These are phyloP conservation scores for Scutellaria barbata DNA, from an alignment of 257 asterid species.

Conservation along the genomic window DNA sequence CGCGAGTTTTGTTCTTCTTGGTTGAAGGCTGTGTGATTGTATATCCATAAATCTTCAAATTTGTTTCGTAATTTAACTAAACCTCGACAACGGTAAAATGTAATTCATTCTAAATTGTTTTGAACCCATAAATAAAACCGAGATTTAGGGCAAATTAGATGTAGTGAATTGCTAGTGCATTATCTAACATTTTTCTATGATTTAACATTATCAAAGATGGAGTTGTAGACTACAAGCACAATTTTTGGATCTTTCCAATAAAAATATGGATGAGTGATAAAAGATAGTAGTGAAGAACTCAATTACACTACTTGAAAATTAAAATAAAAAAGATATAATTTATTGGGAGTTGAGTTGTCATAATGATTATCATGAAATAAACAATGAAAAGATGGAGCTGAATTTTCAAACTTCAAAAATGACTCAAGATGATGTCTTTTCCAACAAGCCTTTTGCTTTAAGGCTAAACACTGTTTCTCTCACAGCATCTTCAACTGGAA, in stretches of 20 bases:
- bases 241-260: constrained; percentile 21
- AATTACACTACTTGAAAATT: constrained; percentile 30
- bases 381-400: constrained; percentile 26
- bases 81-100: too few species aligned
- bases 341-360: constrained; percentile 25
- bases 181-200: background rate
- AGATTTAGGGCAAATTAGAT: too few species aligned
- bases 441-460: constrained; percentile 59
- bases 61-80: too few species aligned
- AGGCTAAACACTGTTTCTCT: constrained; percentile 75
- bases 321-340: constrained; percentile 18
- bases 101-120: too few species aligned
- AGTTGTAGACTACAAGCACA: background rate
- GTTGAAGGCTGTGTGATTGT: too few species aligned
- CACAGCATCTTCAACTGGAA: constrained; percentile 80
- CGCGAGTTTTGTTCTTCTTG: too few species aligned
- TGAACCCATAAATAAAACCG: background rate
- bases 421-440: constrained; percentile 41
- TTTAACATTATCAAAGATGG: background rate
- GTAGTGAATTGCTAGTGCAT: background rate
- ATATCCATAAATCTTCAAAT: too few species aligned
- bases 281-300: constrained; percentile 19
- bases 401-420: constrained; percentile 27
- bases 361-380: constrained; percentile 36
- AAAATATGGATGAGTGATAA: background rate